Evolutionary conservation across 2,329 filamentous ascomycete species (phyloP), one percentile per base, ranked within the genome.

Genomic region (Colletotrichum eleusines): DNA sequence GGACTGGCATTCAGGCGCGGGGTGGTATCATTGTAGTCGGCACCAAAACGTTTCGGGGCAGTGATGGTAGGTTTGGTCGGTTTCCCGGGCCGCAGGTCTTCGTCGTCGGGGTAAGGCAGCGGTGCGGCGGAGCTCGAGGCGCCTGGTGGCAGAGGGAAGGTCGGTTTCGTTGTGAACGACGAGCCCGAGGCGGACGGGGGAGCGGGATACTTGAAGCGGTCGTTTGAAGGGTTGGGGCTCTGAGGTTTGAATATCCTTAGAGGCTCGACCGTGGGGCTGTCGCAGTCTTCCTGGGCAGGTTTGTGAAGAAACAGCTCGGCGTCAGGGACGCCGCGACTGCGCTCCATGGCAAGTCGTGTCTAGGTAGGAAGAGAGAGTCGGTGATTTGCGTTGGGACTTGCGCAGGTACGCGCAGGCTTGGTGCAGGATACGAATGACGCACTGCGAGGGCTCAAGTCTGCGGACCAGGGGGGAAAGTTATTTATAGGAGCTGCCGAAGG

Each of bases 181-280:
- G 80, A 79, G n/a, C 77, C 68, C 14, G 78, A 78, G 38, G 77
- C 76, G 2, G 81, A 80, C 31, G 81, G 78, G 58, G 85, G 84
- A 38, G 84, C 82, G 66, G 86, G 87, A 76, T 88, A 89, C 76
- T 83, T 84, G 79, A 84, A 86, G 73, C 83, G 81, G 65, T 84
- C 83, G 66, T 78, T 77, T 38, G 76, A 67, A 69, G 89, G 89
- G 63, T 86, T 86, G 40, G 91, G 88, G 69, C 90, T 92, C 76
- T 90, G 88, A 67, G 91, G 90, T 81, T 97, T 97, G 84, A 91
- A 91, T 79, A 97, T 97, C 77, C 94, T 90, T 81, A 97, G 82
- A 71, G 94, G 94, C 76, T 93, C 93, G 75, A 97, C 88, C 23
- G 92, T 93, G 69, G 94, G 93, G 76, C 93, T 94, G 76, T 94